Evolutionary conservation across 768 basidiomycete species (phyloP).

Genomic region (Rhizopogon vulgaris): DNA sequence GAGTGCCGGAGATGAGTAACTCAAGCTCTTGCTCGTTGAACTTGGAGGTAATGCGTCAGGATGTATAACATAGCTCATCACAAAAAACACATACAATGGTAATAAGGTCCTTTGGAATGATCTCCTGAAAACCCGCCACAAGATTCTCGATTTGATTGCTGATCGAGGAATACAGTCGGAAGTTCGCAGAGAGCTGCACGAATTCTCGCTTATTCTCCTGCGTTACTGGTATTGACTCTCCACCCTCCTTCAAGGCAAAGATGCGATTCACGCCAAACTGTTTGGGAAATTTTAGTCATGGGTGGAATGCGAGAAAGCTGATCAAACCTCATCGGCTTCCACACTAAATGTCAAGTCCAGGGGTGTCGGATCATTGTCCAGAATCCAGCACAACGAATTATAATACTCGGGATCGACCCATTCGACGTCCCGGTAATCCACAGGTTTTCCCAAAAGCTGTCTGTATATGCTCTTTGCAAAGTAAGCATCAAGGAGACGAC

Average conservation of each 20-base stretch:
- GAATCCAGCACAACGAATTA: conserved; percentile 95
- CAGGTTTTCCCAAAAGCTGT: conserved; percentile 88
- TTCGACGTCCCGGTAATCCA: conserved; percentile 94
- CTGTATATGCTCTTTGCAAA: conserved; percentile 96
- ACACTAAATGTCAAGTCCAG: conserved; percentile 92
- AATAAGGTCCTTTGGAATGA: conserved; percentile 94
- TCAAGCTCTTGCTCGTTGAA: conserved; percentile 95
- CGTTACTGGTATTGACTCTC: conserved; percentile 81
- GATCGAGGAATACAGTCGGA: conserved; percentile 89
- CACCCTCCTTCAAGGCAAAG: conserved; percentile 80
- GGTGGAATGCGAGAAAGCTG: neutral
- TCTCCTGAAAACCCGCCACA: conserved; percentile 90
- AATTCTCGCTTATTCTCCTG: conserved; percentile 97
- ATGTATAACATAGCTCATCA: conserved; percentile 4
- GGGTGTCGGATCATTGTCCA: conserved; percentile 88
- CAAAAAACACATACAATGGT: conserved; percentile 61
- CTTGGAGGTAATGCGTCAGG: conserved; percentile 30
- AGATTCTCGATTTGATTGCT: conserved; percentile 93
- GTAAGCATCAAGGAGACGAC: conserved; percentile 93
- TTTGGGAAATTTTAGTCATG: neutral
- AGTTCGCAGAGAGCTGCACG: conserved; percentile 91
- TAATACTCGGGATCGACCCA: conserved; percentile 99
- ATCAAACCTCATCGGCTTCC: conserved; percentile 81
- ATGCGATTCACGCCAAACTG: conserved; percentile 91
- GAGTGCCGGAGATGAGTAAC: conserved; percentile 91